Base-by-base conservation (phyloP, 352 stramenopile species). In the Ophiocytium majus region DNA sequence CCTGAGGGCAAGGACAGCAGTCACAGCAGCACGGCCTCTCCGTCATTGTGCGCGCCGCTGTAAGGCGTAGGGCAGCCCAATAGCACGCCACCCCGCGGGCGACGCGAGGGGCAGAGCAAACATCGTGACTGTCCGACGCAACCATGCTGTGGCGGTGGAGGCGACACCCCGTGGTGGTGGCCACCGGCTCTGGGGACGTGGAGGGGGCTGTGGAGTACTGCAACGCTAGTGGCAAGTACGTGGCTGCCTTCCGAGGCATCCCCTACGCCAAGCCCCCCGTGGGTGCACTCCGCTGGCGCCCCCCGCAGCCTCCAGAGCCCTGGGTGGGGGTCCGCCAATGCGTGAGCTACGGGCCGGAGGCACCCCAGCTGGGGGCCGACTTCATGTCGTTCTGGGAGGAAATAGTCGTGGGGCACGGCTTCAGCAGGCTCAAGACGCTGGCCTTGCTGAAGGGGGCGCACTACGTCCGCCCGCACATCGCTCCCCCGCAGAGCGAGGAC, bases 401-500 rank as follows among this genome's bases (percentile, higher is more conserved):
- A 36, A 76, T 50, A 43, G 83, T 87, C 23, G 17, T 63, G 19
- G 82, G 82, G 63, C 83, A 87, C 75, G 83, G 66, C 32, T 87
- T 87, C 74, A 63, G 79, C 79, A 81, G 43, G 10, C 49, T 87
- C 19, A 76, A 87, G 36, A 81, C 78, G 32, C 80, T 79, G 76
- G 83, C 64, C 28, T 82, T 84, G 57, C 80, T 87, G 33, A 79
- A 84, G 31, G 83, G 83, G 1, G 80, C 63, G 63, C 35, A 81
- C 37, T 43, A 82, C 63, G 50, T 87, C 0, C 50, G 83, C 23
- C 50, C 64, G n/a, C 57, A 57, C 50, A 66, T 87, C 34, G 71
- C 79, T 78, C 66, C 85, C 49, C 57, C 85, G 0, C 78, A 90
- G 66, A 89, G 86, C 35, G 93, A 96, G 86, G 93, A 96, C 89